Percentiles rank a stretch among this genome's conserved stretches.
Conservation (phyloP, 225 moss, liverwort and hornwort species). For the Sphagnum tenellum region DNA sequence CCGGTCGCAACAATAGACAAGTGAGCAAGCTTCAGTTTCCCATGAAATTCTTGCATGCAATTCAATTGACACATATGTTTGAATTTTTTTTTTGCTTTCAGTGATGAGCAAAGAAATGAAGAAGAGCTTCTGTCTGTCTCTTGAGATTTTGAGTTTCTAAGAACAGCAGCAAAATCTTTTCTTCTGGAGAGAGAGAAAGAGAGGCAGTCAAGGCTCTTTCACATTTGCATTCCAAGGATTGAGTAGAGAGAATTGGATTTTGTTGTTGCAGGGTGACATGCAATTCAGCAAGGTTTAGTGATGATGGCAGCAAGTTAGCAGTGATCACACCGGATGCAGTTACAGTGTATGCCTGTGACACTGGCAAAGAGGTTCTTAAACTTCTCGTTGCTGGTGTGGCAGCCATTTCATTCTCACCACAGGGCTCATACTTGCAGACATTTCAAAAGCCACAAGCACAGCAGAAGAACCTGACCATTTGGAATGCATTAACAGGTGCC, state of each 20-base stretch:
- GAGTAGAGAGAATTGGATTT: no score
- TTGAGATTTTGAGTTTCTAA: no score
- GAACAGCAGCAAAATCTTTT: no score
- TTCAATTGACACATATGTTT: no score
- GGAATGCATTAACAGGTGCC: constrained; percentile 56
- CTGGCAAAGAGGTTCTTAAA: constrained; percentile 47
- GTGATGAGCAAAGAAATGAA: no score
- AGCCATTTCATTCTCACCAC: constrained; percentile 61
- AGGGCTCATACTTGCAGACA: constrained; percentile 85
- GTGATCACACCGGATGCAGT: constrained; percentile 55
- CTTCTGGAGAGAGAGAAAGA: no score
- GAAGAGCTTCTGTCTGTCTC: no score
- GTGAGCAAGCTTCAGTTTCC: constrained; percentile 16
- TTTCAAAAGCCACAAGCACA: constrained; percentile 83
- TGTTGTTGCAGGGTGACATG: constrained; percentile 47
- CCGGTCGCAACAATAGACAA: constrained; percentile 45
- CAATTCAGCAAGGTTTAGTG: constrained; percentile 70
- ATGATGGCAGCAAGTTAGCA: constrained; percentile 65
- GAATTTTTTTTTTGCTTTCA: no score
- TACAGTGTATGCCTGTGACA: constrained; percentile 53
- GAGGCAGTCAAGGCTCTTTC: no score
- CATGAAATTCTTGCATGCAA: no score
- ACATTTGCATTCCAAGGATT: no score
- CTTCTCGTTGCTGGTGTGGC: constrained; percentile 58
- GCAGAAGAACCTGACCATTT: constrained; percentile 73